Percentiles rank a stretch among this genome's conserved stretches.
Conservation (phyloP, 768 basidiomycete species). For the Mycena polygramma region DNA sequence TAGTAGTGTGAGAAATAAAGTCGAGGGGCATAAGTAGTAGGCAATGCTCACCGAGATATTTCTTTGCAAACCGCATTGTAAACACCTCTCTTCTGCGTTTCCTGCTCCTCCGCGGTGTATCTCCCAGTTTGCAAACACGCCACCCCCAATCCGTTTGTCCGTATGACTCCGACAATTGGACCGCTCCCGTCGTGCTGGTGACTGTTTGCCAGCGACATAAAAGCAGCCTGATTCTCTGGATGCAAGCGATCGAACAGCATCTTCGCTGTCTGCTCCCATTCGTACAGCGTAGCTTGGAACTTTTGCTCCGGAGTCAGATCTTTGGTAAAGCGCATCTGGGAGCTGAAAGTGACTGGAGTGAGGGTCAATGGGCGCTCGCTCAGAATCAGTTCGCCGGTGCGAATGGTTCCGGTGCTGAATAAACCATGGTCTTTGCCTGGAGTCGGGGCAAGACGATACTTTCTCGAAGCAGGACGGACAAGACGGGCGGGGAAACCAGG, state of each 20-base stretch:
- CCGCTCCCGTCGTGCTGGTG: conserved; percentile 49
- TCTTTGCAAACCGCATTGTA: conserved; percentile 38
- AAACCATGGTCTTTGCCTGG: conserved; percentile 29
- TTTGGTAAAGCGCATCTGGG: not conserved
- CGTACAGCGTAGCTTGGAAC: not conserved
- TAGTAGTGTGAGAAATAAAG: too few relatives aligned
- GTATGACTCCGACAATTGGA: conserved; percentile 43
- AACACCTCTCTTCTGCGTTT: not conserved
- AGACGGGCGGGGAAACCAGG: conserved; percentile 30
- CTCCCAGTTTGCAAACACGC: not conserved
- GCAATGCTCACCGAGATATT: conserved; percentile 33
- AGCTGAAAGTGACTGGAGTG: not conserved
- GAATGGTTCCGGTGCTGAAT: conserved; percentile 14
- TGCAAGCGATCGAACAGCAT: conserved; percentile 40
- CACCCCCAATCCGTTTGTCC: conserved; percentile 46
- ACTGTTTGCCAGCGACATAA: conserved; percentile 43
- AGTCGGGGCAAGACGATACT: conserved; percentile 7
- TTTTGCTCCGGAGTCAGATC: not conserved
- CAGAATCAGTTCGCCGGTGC: conserved; percentile 26
- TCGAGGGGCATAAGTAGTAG: too few relatives aligned
- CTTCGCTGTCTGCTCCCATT: conserved; percentile 18
- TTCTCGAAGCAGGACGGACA: not conserved
- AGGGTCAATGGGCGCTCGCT: conserved; percentile 33
- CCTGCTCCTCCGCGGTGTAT: conserved; percentile 3
- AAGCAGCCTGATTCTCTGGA: conserved; percentile 39